Evolutionary conservation across 1,284 basidiomycete species (phyloP).

Genomic region (Tremellales sp.): DNA sequence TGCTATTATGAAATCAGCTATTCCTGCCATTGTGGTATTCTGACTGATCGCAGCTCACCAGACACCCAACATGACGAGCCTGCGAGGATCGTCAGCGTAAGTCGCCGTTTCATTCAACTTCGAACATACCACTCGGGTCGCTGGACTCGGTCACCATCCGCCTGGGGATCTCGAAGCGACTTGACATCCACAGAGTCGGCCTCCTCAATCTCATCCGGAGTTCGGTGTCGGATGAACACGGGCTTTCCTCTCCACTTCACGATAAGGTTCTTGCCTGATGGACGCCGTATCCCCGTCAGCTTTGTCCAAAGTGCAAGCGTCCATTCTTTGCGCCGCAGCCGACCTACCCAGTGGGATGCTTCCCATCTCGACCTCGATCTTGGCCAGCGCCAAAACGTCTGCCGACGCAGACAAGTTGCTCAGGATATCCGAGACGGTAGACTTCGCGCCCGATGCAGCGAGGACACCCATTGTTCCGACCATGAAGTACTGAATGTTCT

Average conservation of each 20-base stretch:
- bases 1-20: slow-evolving; percentile 51
- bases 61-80: slow-evolving; percentile 89
- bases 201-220: slow-evolving; percentile 86
- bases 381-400: slow-evolving; percentile 95
- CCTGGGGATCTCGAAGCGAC: slow-evolving; percentile 84
- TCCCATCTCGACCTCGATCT: slow-evolving; percentile 91
- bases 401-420: slow-evolving; percentile 95
- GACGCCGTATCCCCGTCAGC: not conserved
- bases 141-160: slow-evolving; percentile 83
- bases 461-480: slow-evolving; percentile 93
- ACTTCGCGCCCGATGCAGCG: slow-evolving; percentile 90
- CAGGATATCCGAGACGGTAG: slow-evolving; percentile 89
- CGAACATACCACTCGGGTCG: slow-evolving; percentile 84
- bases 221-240: slow-evolving; percentile 98
- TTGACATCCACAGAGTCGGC: slow-evolving; percentile 83
- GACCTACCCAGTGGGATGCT: slow-evolving; percentile 92
- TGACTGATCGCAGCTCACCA: slow-evolving; percentile 50
- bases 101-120: not conserved
- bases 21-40: no score
- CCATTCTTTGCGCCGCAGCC: slow-evolving; percentile 8
- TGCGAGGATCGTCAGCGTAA: slow-evolving; percentile 7
- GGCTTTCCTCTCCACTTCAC: slow-evolving; percentile 99
- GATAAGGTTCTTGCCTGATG: slow-evolving; percentile 58
- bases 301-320: not conserved
- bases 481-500: slow-evolving; percentile 93